phyloP scores from a whole-genome alignment of 139 green algal genomes.

The Coccomyxa sp. region DNA sequence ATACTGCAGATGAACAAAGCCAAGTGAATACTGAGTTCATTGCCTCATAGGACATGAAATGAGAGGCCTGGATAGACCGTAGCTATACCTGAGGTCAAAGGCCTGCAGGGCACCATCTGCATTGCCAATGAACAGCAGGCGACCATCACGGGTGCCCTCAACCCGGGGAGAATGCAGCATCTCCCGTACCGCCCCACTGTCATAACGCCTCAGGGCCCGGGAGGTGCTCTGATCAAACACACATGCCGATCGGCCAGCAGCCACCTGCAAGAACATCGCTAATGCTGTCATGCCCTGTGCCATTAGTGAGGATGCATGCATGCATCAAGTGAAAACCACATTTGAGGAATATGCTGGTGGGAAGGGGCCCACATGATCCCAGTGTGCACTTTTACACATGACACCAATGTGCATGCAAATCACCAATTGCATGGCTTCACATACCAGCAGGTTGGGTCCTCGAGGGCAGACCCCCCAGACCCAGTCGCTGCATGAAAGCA shows the following conservation, averaged over 20 bases:
- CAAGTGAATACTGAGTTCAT: no score
- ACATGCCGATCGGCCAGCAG: slow-evolving; percentile 1
- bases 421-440: not conserved
- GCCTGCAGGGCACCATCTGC: slow-evolving; percentile 46
- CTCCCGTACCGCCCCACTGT: not conserved
- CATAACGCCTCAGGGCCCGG: not conserved
- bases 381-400: not conserved
- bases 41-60: no score
- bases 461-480: slow-evolving; percentile 37
- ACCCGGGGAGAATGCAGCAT: slow-evolving; percentile 14
- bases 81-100: slow-evolving; percentile 40
- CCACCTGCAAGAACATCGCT: not conserved
- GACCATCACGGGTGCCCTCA: slow-evolving; percentile 42
- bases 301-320: no score
- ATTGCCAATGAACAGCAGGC: slow-evolving; percentile 47
- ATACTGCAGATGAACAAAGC: no score
- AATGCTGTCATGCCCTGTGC: not conserved
- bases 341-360: not conserved
- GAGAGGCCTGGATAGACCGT: no score
- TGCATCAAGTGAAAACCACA: no score
- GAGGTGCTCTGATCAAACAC: slow-evolving; percentile 2
- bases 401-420: no score
- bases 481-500: slow-evolving; percentile 61
- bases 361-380: not conserved
- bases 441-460: slow-evolving; percentile 14